These are phyloP conservation scores for Singerocomus inundabilis DNA, from an alignment of 1,284 basidiomycete species.

Conservation along the genomic window DNA sequence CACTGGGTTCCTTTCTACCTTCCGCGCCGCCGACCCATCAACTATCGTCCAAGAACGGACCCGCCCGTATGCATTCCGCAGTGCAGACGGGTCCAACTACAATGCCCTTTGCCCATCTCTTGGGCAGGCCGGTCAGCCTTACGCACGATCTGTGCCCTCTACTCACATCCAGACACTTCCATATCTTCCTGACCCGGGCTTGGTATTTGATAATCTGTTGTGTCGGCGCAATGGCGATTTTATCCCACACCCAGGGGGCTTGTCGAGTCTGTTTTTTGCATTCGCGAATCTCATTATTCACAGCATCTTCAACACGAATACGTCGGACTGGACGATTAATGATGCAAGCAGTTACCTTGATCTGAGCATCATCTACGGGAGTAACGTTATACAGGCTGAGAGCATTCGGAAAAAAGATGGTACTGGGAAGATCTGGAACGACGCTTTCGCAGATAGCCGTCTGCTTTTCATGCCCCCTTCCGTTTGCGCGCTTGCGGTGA, in stretches of 20 bases:
- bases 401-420: constrained; percentile 62
- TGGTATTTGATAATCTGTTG: constrained; percentile 74
- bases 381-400: constrained; percentile 46
- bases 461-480: constrained; percentile 77
- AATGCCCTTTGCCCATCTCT: constrained; percentile 53
- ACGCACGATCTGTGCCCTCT: constrained; percentile 70
- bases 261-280: constrained; percentile 72
- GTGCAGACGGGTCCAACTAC: constrained; percentile 59
- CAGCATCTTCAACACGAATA: constrained; percentile 66
- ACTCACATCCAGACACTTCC: constrained; percentile 41
- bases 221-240: constrained; percentile 47
- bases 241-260: constrained; percentile 53
- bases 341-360: constrained; percentile 75
- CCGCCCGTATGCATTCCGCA: constrained; percentile 49
- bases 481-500: constrained; percentile 62
- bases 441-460: constrained; percentile 67
- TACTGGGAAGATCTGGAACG: constrained; percentile 61
- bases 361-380: constrained; percentile 74
- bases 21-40: constrained; percentile 3
- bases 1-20: constrained; percentile 43
- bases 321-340: constrained; percentile 56
- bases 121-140: constrained; percentile 62
- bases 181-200: constrained; percentile 61
- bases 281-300: constrained; percentile 80
- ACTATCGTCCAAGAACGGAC: not conserved